Evolutionary conservation across 192 early-diverging fungal genomes (phyloP).

Genomic region (Rhizophlyctis rosea): DNA sequence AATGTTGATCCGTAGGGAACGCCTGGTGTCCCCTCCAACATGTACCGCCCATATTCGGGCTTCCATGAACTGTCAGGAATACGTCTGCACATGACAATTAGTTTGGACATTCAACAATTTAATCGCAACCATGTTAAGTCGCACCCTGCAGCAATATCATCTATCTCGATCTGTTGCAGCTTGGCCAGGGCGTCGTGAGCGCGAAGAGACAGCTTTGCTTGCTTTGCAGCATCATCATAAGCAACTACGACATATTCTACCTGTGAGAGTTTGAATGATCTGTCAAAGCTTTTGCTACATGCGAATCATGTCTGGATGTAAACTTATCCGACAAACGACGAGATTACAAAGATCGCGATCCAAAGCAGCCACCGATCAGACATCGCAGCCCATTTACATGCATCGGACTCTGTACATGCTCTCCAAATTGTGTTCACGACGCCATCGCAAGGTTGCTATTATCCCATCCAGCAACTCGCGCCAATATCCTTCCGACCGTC

Average conservation of each 20-base stretch:
- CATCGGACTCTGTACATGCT: too few relatives aligned
- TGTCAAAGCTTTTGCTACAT: too few relatives aligned
- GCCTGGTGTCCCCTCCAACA: slow-evolving; percentile 95
- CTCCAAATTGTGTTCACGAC: too few relatives aligned
- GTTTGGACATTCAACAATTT: neutral
- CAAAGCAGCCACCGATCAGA: too few relatives aligned
- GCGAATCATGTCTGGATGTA: too few relatives aligned
- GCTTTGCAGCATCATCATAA: slow-evolving; percentile 68
- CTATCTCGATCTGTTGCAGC: slow-evolving; percentile 72
- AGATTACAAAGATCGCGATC: too few relatives aligned
- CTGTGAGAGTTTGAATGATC: too few relatives aligned
- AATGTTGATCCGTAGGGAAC: slow-evolving; percentile 83
- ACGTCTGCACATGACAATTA: slow-evolving; percentile 30
- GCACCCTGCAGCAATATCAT: slow-evolving; percentile 47
- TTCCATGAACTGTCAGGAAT: slow-evolving; percentile 78
- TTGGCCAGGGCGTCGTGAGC: slow-evolving; percentile 77
- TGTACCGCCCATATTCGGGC: slow-evolving; percentile 95
- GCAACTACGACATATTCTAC: slow-evolving; percentile 91
- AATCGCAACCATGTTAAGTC: slow-evolving; percentile 6
- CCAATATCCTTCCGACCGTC: too few relatives aligned
- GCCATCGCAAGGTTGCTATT: too few relatives aligned
- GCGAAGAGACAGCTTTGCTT: slow-evolving; percentile 69
- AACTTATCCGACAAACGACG: too few relatives aligned
- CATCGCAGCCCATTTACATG: too few relatives aligned
- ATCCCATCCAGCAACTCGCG: too few relatives aligned